These are phyloP conservation scores for Penicillium sp. DNA, from an alignment of 2,329 filamentous ascomycete genomes.

Conservation along the genomic window DNA sequence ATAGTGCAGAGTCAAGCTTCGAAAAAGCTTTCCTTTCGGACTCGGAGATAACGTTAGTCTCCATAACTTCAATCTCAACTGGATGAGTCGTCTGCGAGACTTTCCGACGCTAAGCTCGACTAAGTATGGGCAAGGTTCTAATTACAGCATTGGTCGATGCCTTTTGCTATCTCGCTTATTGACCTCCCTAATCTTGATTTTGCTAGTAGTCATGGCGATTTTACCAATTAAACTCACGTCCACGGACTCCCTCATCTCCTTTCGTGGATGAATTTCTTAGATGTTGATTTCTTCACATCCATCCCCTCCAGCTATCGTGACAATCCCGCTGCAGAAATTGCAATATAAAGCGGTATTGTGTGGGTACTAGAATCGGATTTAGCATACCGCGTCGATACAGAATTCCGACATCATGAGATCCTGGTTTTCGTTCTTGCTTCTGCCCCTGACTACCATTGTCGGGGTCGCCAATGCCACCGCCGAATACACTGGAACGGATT, in stretches of 20 bases:
- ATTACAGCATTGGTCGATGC: neutral
- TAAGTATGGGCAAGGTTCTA: conserved; percentile 6
- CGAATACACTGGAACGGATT: conserved; percentile 53
- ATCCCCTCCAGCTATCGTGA: neutral
- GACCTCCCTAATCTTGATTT: conserved; percentile 8
- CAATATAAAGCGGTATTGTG: neutral
- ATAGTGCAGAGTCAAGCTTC: conserved; percentile 7
- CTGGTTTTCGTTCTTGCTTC: neutral
- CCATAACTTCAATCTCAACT: conserved; percentile 2
- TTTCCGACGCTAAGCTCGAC: conserved; percentile 4
- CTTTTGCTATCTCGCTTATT: conserved; percentile 6
- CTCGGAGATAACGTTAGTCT: neutral
- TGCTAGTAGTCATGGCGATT: neutral
- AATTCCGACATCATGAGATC: neutral
- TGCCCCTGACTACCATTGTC: neutral
- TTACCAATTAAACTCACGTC: neutral
- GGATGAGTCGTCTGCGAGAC: neutral
- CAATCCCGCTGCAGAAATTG: neutral
- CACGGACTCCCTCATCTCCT: neutral
- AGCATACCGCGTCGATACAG: neutral
- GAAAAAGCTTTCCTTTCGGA: neutral
- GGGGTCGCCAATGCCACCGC: neutral
- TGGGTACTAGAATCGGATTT: neutral
- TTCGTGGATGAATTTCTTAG: neutral
- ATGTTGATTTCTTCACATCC: neutral